phyloP scores from a whole-genome alignment of 257 asterid species.

The Petunia secreta region DNA sequence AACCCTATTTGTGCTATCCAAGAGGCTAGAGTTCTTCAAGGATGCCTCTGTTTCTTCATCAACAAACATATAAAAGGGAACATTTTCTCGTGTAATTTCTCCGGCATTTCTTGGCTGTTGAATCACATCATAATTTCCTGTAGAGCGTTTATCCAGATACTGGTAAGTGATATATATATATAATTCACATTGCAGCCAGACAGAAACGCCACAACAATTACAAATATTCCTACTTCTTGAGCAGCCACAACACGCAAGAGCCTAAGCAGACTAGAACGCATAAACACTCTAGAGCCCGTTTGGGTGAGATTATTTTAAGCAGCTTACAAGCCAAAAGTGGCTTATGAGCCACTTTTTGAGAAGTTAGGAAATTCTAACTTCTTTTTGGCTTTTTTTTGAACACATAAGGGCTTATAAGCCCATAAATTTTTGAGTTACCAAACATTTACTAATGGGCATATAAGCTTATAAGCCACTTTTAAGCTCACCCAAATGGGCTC shows the following conservation, averaged over 20 bases:
- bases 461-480: too few species aligned
- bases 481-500: too few species aligned
- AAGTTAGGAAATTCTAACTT: too few species aligned
- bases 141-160: constrained; percentile 15
- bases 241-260: not conserved
- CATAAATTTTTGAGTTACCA: too few species aligned
- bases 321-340: too few species aligned
- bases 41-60: constrained; percentile 90
- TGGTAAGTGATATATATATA: not conserved
- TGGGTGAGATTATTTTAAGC: too few species aligned
- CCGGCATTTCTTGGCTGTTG: constrained; percentile 82
- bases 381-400: too few species aligned
- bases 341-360: too few species aligned
- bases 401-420: too few species aligned
- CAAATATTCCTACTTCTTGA: not conserved
- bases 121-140: constrained; percentile 89
- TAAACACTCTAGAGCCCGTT: too few species aligned
- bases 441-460: too few species aligned
- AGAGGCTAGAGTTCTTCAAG: constrained; percentile 63
- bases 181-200: not conserved
- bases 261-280: not conserved
- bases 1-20: constrained; percentile 61
- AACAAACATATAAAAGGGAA: constrained; percentile 87
- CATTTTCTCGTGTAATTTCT: constrained; percentile 52
- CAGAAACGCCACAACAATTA: not conserved